Percentiles rank a stretch among this genome's conserved stretches.
Evolutionary conservation across 345 rosid genomes (phyloP).

Genomic region (Odontarrhena argentea): DNA sequence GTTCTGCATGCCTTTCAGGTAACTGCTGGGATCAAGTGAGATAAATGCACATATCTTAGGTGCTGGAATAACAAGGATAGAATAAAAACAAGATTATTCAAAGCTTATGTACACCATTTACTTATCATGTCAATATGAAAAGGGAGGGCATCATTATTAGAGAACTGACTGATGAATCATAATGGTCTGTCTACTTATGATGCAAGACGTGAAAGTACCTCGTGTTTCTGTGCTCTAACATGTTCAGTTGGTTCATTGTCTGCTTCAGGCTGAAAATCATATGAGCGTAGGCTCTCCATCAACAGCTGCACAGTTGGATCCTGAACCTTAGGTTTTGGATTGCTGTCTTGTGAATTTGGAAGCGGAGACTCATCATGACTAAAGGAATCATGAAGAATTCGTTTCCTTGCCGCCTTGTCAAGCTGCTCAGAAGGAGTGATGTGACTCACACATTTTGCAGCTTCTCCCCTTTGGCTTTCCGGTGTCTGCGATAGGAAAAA

Average conservation of each 20-base stretch:
- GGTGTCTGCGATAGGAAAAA: conserved; percentile 30
- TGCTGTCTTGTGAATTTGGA: conserved; percentile 23
- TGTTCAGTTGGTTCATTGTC: conserved; percentile 51
- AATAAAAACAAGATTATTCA: background rate
- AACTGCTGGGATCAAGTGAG: conserved; percentile 41
- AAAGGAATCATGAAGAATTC: conserved; percentile 1
- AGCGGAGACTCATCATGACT: conserved; percentile 27
- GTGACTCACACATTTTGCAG: background rate
- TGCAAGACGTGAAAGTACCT: conserved; percentile 32
- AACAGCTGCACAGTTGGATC: conserved; percentile 43
- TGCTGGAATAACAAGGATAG: background rate
- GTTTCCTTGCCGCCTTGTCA: conserved; percentile 19
- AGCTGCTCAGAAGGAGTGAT: conserved; percentile 8
- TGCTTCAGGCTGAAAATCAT: conserved; percentile 48
- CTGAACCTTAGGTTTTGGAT: conserved; percentile 31
- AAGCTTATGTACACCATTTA: background rate
- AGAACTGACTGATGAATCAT: background rate
- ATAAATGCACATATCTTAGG: background rate
- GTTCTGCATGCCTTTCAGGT: conserved; percentile 36
- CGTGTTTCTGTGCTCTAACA: conserved; percentile 42
- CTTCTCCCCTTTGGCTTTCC: conserved; percentile 24
- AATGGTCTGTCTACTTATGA: background rate
- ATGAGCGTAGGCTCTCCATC: conserved; percentile 56
- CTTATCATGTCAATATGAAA: background rate
- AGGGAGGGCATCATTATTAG: conserved; percentile 3